Evolutionary conservation across 805 yeast genomes (phyloP).

Genomic region (Suhomyces pyralidae): DNA sequence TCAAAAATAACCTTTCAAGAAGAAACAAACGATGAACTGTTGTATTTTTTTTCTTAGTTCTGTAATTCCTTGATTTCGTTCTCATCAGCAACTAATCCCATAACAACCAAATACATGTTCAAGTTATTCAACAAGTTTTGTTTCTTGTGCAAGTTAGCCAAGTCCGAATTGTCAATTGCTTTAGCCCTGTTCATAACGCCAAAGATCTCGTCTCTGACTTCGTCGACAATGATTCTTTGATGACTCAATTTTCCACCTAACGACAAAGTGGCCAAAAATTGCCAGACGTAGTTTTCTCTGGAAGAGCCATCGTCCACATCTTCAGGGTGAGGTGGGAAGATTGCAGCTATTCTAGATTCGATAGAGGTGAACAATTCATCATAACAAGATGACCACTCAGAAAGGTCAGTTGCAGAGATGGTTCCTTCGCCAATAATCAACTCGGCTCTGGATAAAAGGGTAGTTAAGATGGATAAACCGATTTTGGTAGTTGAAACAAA

Average conservation of each 20-base stretch:
- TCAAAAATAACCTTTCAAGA: not conserved
- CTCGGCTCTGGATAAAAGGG: constrained; percentile 89
- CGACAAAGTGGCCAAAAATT: constrained; percentile 90
- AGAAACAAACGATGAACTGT: not conserved
- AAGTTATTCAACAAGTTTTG: constrained; percentile 69
- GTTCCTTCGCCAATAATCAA: constrained; percentile 80
- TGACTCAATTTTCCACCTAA: constrained; percentile 86
- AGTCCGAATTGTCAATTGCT: constrained; percentile 49
- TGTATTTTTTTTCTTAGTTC: constrained; percentile 6
- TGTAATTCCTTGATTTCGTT: constrained; percentile 78
- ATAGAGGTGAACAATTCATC: constrained; percentile 76
- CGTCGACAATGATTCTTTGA: constrained; percentile 91
- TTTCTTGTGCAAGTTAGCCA: constrained; percentile 43
- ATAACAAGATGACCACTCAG: constrained; percentile 77
- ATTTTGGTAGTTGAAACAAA: constrained; percentile 68
- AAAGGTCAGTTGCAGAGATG: constrained; percentile 52
- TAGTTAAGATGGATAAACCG: constrained; percentile 84
- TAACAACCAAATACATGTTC: constrained; percentile 89
- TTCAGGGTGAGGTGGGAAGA: constrained; percentile 73
- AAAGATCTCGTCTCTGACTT: constrained; percentile 88
- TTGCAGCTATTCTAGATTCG: constrained; percentile 70
- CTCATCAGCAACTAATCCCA: constrained; percentile 92
- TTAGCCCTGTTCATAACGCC: constrained; percentile 81
- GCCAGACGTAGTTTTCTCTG: constrained; percentile 77
- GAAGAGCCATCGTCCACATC: constrained; percentile 57